Evolutionary conservation across 2,329 filamentous ascomycete species (phyloP).

Genomic region (Cordyceps farinosa): DNA sequence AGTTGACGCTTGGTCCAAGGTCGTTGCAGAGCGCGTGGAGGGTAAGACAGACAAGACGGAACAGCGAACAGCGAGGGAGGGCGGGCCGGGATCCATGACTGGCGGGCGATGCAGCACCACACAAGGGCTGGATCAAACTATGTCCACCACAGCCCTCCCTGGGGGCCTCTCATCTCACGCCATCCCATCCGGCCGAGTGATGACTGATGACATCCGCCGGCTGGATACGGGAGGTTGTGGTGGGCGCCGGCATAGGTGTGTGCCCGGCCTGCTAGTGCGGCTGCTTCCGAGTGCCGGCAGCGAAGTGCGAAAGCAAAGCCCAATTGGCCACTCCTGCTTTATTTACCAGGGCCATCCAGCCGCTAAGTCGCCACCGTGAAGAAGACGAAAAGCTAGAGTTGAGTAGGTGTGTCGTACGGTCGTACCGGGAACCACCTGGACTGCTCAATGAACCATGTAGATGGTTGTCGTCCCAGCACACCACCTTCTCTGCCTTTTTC

Average conservation of each 20-base stretch:
- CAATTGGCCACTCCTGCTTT: background rate
- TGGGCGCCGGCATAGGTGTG: background rate
- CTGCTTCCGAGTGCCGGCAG: slow-evolving; percentile 11
- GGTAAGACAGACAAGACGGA: background rate
- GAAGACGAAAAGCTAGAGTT: background rate
- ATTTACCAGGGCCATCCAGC: background rate
- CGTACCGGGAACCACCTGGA: background rate
- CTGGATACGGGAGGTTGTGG: background rate
- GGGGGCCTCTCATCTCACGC: background rate
- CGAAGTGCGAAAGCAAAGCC: background rate
- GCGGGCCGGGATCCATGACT: slow-evolving; percentile 2
- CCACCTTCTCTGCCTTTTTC: background rate
- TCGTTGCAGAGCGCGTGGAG: background rate
- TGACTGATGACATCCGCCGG: background rate
- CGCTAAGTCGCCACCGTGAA: background rate
- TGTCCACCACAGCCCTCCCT: slow-evolving; percentile 17
- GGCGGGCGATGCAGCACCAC: background rate
- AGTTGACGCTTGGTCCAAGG: background rate
- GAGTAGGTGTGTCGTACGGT: background rate
- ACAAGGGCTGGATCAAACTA: slow-evolving; percentile 8
- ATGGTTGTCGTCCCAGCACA: background rate
- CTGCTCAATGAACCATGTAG: background rate
- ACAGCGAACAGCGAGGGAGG: background rate
- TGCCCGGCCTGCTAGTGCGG: background rate
- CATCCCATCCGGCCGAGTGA: background rate